Base-by-base conservation (phyloP, 2,329 filamentous ascomycete genomes). In the Alternaria infectoria region DNA sequence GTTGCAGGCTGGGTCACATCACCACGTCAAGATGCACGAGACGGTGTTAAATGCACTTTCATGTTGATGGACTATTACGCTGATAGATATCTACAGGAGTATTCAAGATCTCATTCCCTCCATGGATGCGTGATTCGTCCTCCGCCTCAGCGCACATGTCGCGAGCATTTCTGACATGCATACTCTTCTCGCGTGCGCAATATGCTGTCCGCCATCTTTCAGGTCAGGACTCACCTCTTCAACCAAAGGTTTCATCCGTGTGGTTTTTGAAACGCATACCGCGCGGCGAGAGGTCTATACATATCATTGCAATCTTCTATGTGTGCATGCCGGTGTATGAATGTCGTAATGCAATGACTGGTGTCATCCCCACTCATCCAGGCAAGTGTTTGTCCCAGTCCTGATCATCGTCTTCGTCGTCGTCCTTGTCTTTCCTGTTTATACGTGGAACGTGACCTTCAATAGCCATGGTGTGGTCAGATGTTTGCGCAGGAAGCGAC, bases 311-410 rank as follows among this genome's bases (percentile, higher is more conserved):
- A 40, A 10, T 52, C 19, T 40, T 15, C 21, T 10, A n/a, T 10
- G 17, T 19, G 23, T 43, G 15, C 45, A 36, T 30, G 12, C 28
- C 17, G 10, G 21, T 32, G 17, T 21, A 28, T 52, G 21, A 21
- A 23, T 4, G 10, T 13, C 11, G 9, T 19, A 8, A 25, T 36
- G 13, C 17, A 19, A 52, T n/a, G 49, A 36, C 30, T 10, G 10
- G 13, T 10, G 19, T 40, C 28, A 8, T 36, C 12, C 9, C 8
- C 6, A 17, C 59, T 75, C 72, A 74, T 12, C 72, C 66, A 15
- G 74, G 72, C 28, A 79, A 58, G 55, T 75, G 69, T 57, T 74
- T 76, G 49, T 80, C 77, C 77, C 77, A 80, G 47, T 79, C 77
- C 23, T 77, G 68, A 23, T 58, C 57, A 54, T 72, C 73, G 26